These are phyloP conservation scores for Stachybotrys echinatus DNA, from an alignment of 2,329 filamentous ascomycete species.

Conservation along the genomic window DNA sequence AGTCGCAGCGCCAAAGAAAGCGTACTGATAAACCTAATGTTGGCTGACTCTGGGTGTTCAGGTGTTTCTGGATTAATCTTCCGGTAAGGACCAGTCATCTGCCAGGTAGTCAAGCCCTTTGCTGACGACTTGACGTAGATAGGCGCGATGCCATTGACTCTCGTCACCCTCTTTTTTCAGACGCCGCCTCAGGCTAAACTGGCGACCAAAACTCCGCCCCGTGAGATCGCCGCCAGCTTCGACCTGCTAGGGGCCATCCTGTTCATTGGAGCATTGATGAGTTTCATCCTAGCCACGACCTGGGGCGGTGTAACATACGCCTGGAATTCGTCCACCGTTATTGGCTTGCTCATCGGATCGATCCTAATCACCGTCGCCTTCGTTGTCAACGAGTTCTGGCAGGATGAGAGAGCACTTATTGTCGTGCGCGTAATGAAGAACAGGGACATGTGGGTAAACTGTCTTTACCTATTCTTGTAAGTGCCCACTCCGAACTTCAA, in stretches of 20 bases:
- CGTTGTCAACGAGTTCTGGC: slow-evolving; percentile 29
- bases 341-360: slow-evolving; percentile 37
- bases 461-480: slow-evolving; percentile 35
- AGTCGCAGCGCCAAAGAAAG: no score
- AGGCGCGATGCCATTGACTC: no score
- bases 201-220: no score
- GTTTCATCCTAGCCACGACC: slow-evolving; percentile 40
- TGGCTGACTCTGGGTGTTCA: no score
- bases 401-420: slow-evolving; percentile 41
- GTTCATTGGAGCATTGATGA: slow-evolving; percentile 37
- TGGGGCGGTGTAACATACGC: slow-evolving; percentile 38
- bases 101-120: no score
- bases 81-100: no score
- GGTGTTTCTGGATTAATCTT: no score
- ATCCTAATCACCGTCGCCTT: slow-evolving; percentile 28
- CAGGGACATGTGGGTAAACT: slow-evolving; percentile 31
- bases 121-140: no score
- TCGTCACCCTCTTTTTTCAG: slow-evolving; percentile 35
- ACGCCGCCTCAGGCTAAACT: slow-evolving; percentile 33
- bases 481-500: no score
- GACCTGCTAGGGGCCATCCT: slow-evolving; percentile 39
- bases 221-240: slow-evolving; percentile 26
- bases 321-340: slow-evolving; percentile 35
- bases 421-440: slow-evolving; percentile 30
- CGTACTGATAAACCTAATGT: no score